These are phyloP conservation scores for Thalassiosira hispida DNA, from an alignment of 352 stramenopile genomes.

Conservation along the genomic window DNA sequence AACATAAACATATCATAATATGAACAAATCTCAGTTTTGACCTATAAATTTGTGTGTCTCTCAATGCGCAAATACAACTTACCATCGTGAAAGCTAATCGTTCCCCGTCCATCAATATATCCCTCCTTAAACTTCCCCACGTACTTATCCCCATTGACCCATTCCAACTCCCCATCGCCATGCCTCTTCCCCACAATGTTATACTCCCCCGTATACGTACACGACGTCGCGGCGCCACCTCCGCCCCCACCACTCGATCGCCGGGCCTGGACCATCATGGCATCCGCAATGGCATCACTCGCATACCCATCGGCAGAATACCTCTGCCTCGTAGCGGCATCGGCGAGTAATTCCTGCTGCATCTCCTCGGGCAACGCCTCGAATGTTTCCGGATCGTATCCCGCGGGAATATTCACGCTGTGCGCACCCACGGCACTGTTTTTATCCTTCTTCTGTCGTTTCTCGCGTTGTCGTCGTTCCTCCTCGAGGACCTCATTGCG, in stretches of 20 bases:
- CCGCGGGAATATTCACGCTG: constrained; percentile 31
- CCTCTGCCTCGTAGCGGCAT: constrained; percentile 10
- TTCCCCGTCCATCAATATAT: constrained; percentile 60
- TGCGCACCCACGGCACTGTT: constrained; percentile 32
- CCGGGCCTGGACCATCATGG: constrained; percentile 6
- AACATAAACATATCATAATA: background rate
- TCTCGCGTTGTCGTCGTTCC: constrained; percentile 26
- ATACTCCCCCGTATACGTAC: constrained; percentile 60
- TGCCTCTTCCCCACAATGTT: constrained; percentile 61
- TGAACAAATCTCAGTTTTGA: too few species aligned
- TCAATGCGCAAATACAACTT: too few species aligned
- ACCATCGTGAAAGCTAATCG: constrained; percentile 62
- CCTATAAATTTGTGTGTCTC: too few species aligned
- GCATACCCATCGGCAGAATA: constrained; percentile 31
- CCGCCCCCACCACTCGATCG: background rate
- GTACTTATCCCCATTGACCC: constrained; percentile 67
- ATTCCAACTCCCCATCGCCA: constrained; percentile 62
- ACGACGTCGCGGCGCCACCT: constrained; percentile 17
- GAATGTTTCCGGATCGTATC: constrained; percentile 51
- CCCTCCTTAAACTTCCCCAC: constrained; percentile 65
- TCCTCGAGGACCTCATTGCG: constrained; percentile 37
- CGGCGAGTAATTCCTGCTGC: constrained; percentile 36
- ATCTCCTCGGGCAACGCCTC: constrained; percentile 35
- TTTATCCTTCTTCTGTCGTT: constrained; percentile 14
- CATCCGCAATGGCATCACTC: constrained; percentile 12